Base-by-base conservation (phyloP, 1,284 basidiomycete species). In the Schizopora paradoxa region DNA sequence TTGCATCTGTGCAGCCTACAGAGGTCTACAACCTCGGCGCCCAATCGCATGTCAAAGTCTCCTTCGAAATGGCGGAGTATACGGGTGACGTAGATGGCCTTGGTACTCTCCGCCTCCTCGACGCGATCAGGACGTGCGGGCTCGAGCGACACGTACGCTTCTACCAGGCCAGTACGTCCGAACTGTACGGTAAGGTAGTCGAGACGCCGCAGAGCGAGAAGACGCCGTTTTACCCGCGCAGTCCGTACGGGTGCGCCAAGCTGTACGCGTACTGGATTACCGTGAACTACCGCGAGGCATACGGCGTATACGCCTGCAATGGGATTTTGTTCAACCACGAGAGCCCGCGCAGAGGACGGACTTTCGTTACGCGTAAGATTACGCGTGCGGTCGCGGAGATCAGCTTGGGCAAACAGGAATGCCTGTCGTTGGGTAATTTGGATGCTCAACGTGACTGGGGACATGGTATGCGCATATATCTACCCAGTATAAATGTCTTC, bases 41-140 rank as follows among this genome's bases (percentile, higher is more conserved):
- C n/a, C 91, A 95, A 64, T 91, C 87, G 41, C 91, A 95, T 68
- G 91, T 95, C 70, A 95, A 95, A 65, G 91, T 95, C 54, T 94
- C 91, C 23, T 95, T 95, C 65, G 91, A 94, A 66, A 93, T 95
- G 89, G 89, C 91, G 28, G 91, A 95, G 67, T 95, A 95, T 68
- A 95, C 92, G 0, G 90, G 86, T 48, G 90, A 95, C 59, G 91
- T 95, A 43, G 92, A 95, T 58, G 92, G 82, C 7, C 73, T 94
- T 27, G 91, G 91, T 45, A 95, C 91, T 1, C 77, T 95, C 37
- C 87, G 91, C 56, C 77, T 95, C 47, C 81, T 95, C 47, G 92
- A 95, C 58, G 92, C 91, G 44, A 84, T 95, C 64, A 80, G 91
- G 31, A 95, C 91, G 5, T 91, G 90, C 63, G 91, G 92, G 6